These are phyloP conservation scores for Carpinus fangiana DNA, from an alignment of 306 rosid species.

Conservation along the genomic window DNA sequence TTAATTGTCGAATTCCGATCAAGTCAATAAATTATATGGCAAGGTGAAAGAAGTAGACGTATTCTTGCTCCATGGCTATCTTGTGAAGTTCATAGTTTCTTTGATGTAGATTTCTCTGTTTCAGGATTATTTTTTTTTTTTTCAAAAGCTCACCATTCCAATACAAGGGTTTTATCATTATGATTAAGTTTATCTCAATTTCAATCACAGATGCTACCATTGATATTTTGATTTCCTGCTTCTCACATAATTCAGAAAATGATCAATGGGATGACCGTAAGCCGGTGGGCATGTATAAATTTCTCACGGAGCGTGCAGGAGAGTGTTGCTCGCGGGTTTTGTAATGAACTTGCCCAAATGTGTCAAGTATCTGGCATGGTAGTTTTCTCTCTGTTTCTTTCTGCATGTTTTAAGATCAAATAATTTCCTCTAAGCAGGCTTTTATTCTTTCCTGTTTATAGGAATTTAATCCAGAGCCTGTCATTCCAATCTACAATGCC, in stretches of 20 bases:
- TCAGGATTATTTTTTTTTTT: background rate
- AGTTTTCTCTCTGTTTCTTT: conserved; percentile 26
- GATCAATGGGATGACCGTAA: conserved; percentile 97
- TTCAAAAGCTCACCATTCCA: background rate
- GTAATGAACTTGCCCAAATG: conserved; percentile 88
- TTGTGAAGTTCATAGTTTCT: background rate
- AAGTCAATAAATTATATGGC: background rate
- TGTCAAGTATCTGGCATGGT: conserved; percentile 99
- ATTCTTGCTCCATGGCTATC: background rate
- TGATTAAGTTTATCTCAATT: conserved; percentile 4
- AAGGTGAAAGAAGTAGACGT: background rate
- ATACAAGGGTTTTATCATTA: conserved; percentile 5
- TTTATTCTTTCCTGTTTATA: conserved; percentile 20
- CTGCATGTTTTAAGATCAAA: conserved; percentile 9
- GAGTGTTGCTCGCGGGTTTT: conserved; percentile 81
- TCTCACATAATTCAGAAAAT: conserved; percentile 66
- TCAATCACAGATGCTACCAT: conserved; percentile 16
- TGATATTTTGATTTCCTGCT: conserved; percentile 21
- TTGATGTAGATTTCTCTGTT: background rate
- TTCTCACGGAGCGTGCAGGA: conserved; percentile 92
- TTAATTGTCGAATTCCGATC: background rate
- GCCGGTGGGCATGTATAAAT: conserved; percentile 95
- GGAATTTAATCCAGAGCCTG: conserved; percentile 85
- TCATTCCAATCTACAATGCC: conserved; percentile 81
- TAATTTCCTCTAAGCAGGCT: background rate